Evolutionary conservation across 2,329 filamentous ascomycete genomes (phyloP), one percentile per base, ranked within the genome.

Genomic region (Graphium sp.): DNA sequence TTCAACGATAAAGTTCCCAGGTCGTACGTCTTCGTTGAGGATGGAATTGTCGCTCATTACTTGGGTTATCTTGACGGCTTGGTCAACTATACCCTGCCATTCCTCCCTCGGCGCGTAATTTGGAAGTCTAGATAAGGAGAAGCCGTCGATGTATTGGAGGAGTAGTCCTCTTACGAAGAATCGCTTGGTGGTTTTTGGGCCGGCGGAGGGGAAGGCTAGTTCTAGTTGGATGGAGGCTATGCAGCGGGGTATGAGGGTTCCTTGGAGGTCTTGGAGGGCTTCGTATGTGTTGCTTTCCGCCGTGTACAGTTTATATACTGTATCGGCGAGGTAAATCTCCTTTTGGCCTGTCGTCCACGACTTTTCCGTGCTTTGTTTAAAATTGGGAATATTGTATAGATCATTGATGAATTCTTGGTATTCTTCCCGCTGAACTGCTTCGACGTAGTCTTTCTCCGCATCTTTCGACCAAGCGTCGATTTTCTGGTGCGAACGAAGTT

Each of bases 1-100:
- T 5, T 33, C 22, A 12, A 41, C 28, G 1, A 46, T 32, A 6
- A 46, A 43, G 22, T 43, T 45, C 9, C 34, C 37, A 2, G 33
- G 38, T 2, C 39, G 35, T 9, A 41, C 34, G 13, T 46, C 41
- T 0, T 4, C 11, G 24, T 45, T 44, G 26, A 44, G 27, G 11
- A 46, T 35, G 2, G 35, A 29, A n/a, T 41, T 7, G 25, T 45
- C 39, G 4, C 40, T 34, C 2, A 44, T 28, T 1, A 38, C n/a
- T 2, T 37, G 32, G 4, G 35, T 34, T 16, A 40, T 39, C 2
- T 7, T 9, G 4, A 41, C 28, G 2, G 30, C 39, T 26, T 40
- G 24, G 17, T 44, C 37, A 10, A 43, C 32, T 5, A 45, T 37
- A 3, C 8, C 22, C 25, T 37, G 37, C 34, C 38, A 42, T 13